phyloP scores from a whole-genome alignment of 2,329 filamentous ascomycete species.

The Stylonectria norvegica region DNA sequence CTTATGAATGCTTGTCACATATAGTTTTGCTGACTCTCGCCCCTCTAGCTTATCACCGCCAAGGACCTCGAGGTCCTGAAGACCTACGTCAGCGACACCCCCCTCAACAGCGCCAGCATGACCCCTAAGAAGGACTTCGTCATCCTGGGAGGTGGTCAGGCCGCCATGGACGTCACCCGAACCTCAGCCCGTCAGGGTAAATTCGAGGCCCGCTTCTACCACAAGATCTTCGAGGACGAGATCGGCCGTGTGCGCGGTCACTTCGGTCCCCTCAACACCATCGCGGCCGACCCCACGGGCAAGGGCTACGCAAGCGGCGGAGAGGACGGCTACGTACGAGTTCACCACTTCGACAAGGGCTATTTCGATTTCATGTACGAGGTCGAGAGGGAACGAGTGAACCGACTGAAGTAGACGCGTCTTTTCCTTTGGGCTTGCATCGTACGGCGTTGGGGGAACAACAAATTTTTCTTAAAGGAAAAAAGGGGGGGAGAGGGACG shows the following conservation, averaged over 20 bases:
- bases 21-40: conserved; percentile 10
- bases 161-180: conserved; percentile 97
- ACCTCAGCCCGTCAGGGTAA: conserved; percentile 94
- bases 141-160: conserved; percentile 95
- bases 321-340: conserved; percentile 97
- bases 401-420: conserved; percentile 39
- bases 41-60: conserved; percentile 68
- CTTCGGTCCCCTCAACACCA: conserved; percentile 95
- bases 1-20: too few relatives aligned
- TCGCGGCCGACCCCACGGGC: conserved; percentile 87
- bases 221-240: conserved; percentile 99
- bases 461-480: conserved; percentile 30
- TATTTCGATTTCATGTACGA: conserved; percentile 99
- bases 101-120: conserved; percentile 92
- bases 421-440: conserved; percentile 39
- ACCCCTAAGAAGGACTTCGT: conserved; percentile 97
- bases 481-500: conserved; percentile 18
- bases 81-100: conserved; percentile 87
- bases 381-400: conserved; percentile 80
- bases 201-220: conserved; percentile 99
- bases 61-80: conserved; percentile 89
- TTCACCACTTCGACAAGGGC: conserved; percentile 97
- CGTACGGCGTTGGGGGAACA: conserved; percentile 39
- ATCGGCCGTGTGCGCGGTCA: conserved; percentile 95
- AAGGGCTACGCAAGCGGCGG: conserved; percentile 92